These are phyloP conservation scores for Arabis hirsuta DNA, from an alignment of 345 rosid species.

Conservation along the genomic window DNA sequence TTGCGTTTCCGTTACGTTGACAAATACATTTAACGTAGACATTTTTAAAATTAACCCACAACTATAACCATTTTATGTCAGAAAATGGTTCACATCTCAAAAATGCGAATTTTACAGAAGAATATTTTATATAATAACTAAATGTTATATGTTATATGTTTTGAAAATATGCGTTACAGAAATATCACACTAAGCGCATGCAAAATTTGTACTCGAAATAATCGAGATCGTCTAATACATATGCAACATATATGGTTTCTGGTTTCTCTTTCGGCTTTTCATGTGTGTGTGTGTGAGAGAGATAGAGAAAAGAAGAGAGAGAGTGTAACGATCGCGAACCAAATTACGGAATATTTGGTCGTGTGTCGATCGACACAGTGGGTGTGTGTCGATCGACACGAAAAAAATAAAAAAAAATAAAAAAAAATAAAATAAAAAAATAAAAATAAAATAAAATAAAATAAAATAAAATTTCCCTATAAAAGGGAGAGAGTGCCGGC, in stretches of 20 bases:
- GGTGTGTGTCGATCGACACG: no score
- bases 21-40: no score
- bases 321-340: no score
- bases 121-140: not conserved
- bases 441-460: no score
- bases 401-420: no score
- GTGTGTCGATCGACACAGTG: no score
- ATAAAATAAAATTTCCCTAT: no score
- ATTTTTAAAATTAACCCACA: not conserved
- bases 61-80: not conserved
- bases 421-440: no score
- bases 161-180: not conserved
- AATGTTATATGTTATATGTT: not conserved
- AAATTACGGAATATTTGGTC: no score
- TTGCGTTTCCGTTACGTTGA: no score
- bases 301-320: conserved; percentile 11
- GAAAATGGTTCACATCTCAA: not conserved
- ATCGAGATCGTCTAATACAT: not conserved
- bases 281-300: not conserved
- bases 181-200: not conserved
- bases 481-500: no score
- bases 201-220: not conserved
- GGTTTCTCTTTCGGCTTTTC: not conserved
- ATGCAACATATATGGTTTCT: not conserved
- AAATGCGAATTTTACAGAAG: not conserved